Evolutionary conservation across 805 yeast genomes (phyloP).

Genomic region (Nakazawaea anatomiae): DNA sequence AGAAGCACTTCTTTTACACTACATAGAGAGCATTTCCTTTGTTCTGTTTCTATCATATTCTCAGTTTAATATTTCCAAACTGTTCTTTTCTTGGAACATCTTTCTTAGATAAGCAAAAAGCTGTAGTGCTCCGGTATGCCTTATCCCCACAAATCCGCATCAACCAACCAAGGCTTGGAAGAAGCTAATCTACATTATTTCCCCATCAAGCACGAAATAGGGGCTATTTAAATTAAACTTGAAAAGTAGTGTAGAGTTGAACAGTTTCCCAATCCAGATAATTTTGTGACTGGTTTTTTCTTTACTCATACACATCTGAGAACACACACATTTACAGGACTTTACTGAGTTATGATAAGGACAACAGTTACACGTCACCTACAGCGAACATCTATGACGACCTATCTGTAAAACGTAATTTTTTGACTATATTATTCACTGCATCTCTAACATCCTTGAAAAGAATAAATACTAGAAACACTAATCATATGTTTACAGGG

Average conservation of each 20-base stretch:
- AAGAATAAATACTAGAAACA: background rate
- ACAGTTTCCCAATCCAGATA: background rate
- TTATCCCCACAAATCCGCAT: too few relatives aligned
- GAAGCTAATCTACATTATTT: background rate
- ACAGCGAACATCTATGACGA: background rate
- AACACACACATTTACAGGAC: too few relatives aligned
- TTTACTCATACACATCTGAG: too few relatives aligned
- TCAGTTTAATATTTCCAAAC: background rate
- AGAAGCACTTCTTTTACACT: slow-evolving; percentile 28
- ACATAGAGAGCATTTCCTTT: slow-evolving; percentile 9
- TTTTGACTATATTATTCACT: background rate
- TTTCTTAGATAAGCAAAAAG: too few relatives aligned
- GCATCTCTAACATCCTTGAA: background rate
- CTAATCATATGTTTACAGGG: background rate
- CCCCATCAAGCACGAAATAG: background rate
- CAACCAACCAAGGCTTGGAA: too few relatives aligned
- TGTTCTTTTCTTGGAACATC: too few relatives aligned
- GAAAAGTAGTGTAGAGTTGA: background rate
- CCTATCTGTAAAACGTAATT: background rate
- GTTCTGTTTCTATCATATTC: background rate
- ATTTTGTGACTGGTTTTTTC: slow-evolving; percentile 8
- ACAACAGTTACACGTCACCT: too few relatives aligned
- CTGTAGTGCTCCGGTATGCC: too few relatives aligned
- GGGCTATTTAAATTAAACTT: background rate
- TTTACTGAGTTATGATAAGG: too few relatives aligned